Evolutionary conservation across 2,329 filamentous ascomycete genomes (phyloP).

Genomic region (Calonectria fujianensis): DNA sequence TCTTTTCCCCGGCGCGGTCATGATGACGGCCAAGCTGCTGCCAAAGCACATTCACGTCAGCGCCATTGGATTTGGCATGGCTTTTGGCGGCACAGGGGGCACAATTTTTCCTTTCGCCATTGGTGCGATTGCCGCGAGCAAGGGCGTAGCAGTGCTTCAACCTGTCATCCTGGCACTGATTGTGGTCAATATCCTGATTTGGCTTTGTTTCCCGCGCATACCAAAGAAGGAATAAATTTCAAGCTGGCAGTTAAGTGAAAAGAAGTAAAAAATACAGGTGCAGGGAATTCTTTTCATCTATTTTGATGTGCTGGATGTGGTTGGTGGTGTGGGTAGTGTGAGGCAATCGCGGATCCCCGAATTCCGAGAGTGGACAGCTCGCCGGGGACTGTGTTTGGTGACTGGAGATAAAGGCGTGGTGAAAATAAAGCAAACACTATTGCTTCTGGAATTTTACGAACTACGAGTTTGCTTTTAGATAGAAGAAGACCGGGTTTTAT

Average conservation of each 20-base stretch:
- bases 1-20: slow-evolving; percentile 82
- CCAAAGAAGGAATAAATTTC: slow-evolving; percentile 55
- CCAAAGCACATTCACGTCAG: slow-evolving; percentile 82
- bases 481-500: neutral
- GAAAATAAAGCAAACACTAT: neutral
- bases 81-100: slow-evolving; percentile 82
- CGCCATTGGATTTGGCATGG: slow-evolving; percentile 83
- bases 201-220: slow-evolving; percentile 61
- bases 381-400: neutral
- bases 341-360: neutral
- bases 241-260: neutral
- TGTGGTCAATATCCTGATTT: slow-evolving; percentile 57
- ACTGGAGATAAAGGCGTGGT: neutral
- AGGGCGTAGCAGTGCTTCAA: slow-evolving; percentile 70
- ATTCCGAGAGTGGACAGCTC: neutral
- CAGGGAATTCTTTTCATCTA: no score
- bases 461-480: neutral
- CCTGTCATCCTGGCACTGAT: slow-evolving; percentile 69
- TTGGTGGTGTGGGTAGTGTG: neutral
- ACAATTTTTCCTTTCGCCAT: slow-evolving; percentile 77
- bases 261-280: no score
- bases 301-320: neutral
- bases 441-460: neutral
- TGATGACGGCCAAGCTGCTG: slow-evolving; percentile 82
- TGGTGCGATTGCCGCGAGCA: slow-evolving; percentile 74